Percentiles rank a stretch among this genome's conserved stretches.
These are phyloP conservation scores for Rhinocladiella mackenziei DNA, from an alignment of 2,329 filamentous ascomycete species.

Conservation along the genomic window DNA sequence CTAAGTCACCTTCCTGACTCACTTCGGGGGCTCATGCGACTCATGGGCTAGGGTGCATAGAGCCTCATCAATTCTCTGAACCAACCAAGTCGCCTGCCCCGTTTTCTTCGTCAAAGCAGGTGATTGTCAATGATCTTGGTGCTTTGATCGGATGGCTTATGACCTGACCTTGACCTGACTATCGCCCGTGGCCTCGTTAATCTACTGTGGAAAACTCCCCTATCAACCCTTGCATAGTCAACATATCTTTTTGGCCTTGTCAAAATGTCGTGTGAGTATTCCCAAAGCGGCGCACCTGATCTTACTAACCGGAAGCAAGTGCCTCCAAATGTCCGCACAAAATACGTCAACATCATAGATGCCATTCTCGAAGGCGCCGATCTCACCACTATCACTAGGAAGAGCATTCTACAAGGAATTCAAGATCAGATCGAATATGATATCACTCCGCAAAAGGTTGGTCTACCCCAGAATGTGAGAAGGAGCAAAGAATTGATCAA, in stretches of 20 bases:
- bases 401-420: constrained; percentile 61
- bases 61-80: not conserved
- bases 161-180: constrained; percentile 7
- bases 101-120: too few relatives aligned
- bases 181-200: not conserved
- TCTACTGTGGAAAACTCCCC: not conserved
- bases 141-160: constrained; percentile 10
- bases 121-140: not conserved
- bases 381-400: constrained; percentile 61
- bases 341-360: constrained; percentile 59
- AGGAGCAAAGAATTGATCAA: constrained; percentile 1
- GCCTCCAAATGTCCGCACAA: constrained; percentile 46
- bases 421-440: constrained; percentile 59
- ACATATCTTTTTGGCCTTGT: not conserved
- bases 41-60: not conserved
- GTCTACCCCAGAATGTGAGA: constrained; percentile 1
- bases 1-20: constrained; percentile 1
- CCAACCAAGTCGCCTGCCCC: too few relatives aligned
- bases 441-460: constrained; percentile 59
- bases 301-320: constrained; percentile 36
- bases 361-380: constrained; percentile 58
- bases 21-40: not conserved
- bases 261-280: constrained; percentile 24
- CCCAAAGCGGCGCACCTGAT: not conserved
- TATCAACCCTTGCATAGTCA: not conserved